Percentiles rank a stretch among this genome's conserved stretches.
These are phyloP conservation scores for Lasiodiplodia gonubiensis DNA, from an alignment of 2,329 filamentous ascomycete genomes.

Conservation along the genomic window DNA sequence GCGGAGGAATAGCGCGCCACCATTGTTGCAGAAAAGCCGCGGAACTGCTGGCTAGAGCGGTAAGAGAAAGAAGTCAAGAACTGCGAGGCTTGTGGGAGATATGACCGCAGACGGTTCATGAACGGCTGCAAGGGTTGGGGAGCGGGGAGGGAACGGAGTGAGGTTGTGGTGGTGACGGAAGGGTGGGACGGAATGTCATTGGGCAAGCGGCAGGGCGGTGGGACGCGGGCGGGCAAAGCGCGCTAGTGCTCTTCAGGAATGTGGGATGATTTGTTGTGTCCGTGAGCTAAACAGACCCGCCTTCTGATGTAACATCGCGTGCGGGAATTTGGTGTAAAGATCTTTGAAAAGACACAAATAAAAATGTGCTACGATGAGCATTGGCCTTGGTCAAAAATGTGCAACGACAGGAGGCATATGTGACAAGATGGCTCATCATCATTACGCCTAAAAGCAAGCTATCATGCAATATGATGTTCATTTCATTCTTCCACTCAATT, in stretches of 20 bases:
- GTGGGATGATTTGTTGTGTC: conserved; percentile 8
- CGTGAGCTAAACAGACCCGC: neutral
- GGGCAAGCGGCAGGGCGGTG: conserved; percentile 1
- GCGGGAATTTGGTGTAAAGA: neutral
- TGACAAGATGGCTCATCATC: too few species aligned
- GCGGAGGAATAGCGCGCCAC: conserved; percentile 4
- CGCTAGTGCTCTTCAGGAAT: conserved; percentile 1
- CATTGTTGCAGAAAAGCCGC: conserved; percentile 19
- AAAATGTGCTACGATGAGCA: neutral
- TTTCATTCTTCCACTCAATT: neutral
- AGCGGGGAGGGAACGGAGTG: neutral
- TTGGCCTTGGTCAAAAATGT: neutral
- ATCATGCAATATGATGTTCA: neutral
- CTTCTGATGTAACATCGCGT: conserved; percentile 5
- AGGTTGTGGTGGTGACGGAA: conserved; percentile 5
- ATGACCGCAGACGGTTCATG: conserved; percentile 25
- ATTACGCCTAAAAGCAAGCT: neutral
- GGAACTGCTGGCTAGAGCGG: conserved; percentile 13
- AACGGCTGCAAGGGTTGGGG: neutral
- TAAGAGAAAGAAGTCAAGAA: neutral
- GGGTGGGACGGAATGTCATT: conserved; percentile 12
- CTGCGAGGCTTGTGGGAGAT: neutral
- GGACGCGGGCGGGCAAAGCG: neutral
- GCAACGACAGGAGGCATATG: neutral
- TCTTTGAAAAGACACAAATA: neutral